These are phyloP conservation scores for Quercus variabilis DNA, from an alignment of 306 rosid species.

Conservation along the genomic window DNA sequence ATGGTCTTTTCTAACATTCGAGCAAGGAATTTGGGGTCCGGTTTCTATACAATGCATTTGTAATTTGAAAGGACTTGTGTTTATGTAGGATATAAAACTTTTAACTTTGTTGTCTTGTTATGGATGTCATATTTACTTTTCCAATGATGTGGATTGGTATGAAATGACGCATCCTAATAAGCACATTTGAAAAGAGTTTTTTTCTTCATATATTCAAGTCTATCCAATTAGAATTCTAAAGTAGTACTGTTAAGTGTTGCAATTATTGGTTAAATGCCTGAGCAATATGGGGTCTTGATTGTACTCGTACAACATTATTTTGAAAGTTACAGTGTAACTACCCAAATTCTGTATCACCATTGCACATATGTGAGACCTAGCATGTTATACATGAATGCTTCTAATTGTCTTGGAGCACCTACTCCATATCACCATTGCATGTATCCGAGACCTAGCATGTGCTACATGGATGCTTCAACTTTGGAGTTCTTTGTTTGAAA, in stretches of 20 bases:
- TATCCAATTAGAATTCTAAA: background rate
- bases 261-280: background rate
- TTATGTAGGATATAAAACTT: background rate
- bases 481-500: background rate
- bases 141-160: background rate
- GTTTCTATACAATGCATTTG: background rate
- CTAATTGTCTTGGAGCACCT: background rate
- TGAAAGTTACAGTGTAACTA: background rate
- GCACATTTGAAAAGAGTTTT: background rate
- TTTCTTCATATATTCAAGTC: background rate
- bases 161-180: background rate
- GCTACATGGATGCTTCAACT: background rate
- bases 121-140: background rate
- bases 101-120: background rate
- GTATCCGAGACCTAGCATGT: background rate
- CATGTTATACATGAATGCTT: background rate
- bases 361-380: background rate
- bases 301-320: background rate
- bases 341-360: background rate
- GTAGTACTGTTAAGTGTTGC: background rate
- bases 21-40: background rate
- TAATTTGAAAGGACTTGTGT: background rate
- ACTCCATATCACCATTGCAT: background rate
- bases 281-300: background rate
- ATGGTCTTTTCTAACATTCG: slow-evolving; percentile 6